Evolutionary conservation across 164 flowering plant genomes (phyloP).

Genomic region (Nelumbo lutea): DNA sequence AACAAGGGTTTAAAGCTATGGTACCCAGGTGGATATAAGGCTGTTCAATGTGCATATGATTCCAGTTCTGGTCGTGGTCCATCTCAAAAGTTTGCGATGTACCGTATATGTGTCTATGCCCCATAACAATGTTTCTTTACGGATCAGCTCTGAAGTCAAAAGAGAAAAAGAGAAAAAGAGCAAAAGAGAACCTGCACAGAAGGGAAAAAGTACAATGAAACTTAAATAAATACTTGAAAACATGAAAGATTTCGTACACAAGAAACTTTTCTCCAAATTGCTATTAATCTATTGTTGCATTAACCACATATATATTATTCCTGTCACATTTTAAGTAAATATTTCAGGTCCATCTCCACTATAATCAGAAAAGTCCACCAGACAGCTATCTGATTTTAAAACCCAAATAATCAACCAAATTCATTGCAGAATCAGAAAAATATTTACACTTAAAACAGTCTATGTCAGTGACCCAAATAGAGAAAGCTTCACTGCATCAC

Average conservation of each 20-base stretch:
- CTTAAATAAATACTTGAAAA: background rate
- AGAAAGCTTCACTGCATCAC: background rate
- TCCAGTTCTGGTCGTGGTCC: slow-evolving; percentile 47
- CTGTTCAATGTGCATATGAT: slow-evolving; percentile 36
- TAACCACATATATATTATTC: background rate
- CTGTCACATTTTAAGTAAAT: too few species aligned
- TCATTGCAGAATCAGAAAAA: background rate
- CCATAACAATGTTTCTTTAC: slow-evolving; percentile 35
- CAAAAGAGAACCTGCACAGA: slow-evolving; percentile 25
- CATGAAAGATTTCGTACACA: background rate
- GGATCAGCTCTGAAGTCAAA: background rate
- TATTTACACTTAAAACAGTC: background rate
- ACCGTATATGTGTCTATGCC: slow-evolving; percentile 47
- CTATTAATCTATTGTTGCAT: background rate
- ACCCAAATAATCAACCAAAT: background rate
- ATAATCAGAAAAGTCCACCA: too few species aligned
- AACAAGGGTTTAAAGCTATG: slow-evolving; percentile 1
- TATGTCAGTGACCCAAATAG: background rate
- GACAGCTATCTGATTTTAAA: too few species aligned
- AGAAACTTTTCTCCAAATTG: background rate
- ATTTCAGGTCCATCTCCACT: too few species aligned
- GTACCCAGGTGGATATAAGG: slow-evolving; percentile 43
- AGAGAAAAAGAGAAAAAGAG: slow-evolving; percentile 1
- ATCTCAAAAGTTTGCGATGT: slow-evolving; percentile 42
- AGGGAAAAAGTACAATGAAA: background rate